phyloP scores from a whole-genome alignment of 805 yeast genomes.

The Candida suzukii region DNA sequence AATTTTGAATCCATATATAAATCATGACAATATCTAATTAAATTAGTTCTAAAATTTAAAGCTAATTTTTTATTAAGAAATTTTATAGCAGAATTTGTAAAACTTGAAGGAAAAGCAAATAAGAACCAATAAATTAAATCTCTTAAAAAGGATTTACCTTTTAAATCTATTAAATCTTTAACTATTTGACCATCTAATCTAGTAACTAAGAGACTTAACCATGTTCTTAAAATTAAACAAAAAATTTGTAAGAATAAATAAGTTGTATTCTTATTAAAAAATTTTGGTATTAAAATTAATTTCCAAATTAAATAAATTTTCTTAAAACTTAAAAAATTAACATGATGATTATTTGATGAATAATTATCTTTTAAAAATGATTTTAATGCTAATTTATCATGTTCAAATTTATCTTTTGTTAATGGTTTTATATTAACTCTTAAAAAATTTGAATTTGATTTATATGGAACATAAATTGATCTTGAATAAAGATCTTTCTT shows the following conservation, averaged over 20 bases:
- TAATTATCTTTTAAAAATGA: slow-evolving; percentile 28
- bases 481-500: too few relatives aligned
- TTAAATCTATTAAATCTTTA: slow-evolving; percentile 77
- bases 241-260: slow-evolving; percentile 63
- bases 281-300: slow-evolving; percentile 65
- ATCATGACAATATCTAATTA: slow-evolving; percentile 84
- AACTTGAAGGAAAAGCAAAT: slow-evolving; percentile 89
- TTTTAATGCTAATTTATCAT: slow-evolving; percentile 47
- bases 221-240: slow-evolving; percentile 75
- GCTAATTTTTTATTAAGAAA: slow-evolving; percentile 71
- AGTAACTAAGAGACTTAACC: slow-evolving; percentile 80
- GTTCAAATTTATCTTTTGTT: slow-evolving; percentile 43
- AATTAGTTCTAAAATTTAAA: slow-evolving; percentile 75
- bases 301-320: slow-evolving; percentile 74
- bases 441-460: slow-evolving; percentile 27
- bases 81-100: slow-evolving; percentile 85
- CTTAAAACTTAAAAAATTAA: slow-evolving; percentile 59
- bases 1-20: slow-evolving; percentile 73
- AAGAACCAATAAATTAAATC: slow-evolving; percentile 83
- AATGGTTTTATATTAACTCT: slow-evolving; percentile 42
- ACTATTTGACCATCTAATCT: slow-evolving; percentile 89
- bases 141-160: slow-evolving; percentile 63
- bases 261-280: slow-evolving; percentile 59
- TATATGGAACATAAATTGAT: slow-evolving; percentile 41
- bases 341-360: slow-evolving; percentile 7